These are phyloP conservation scores for Backusella macrospora DNA, from an alignment of 192 early-diverging fungal genomes.

Conservation along the genomic window DNA sequence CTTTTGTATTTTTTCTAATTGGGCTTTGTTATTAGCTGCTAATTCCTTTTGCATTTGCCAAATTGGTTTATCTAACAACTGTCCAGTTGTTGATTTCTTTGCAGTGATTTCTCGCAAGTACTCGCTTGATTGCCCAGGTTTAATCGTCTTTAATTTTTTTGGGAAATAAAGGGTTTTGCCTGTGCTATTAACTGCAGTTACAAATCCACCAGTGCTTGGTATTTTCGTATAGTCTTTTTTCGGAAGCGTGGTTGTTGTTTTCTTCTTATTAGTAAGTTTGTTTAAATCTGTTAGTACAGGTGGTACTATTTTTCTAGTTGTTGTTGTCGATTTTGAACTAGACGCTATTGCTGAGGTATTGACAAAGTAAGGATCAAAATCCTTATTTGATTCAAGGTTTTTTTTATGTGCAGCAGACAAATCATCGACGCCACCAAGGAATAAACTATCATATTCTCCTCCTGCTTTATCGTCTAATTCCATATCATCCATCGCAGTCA, in stretches of 20 bases:
- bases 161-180: slow-evolving; percentile 50
- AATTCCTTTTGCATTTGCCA: slow-evolving; percentile 28
- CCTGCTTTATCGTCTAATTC: not conserved
- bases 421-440: not conserved
- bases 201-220: slow-evolving; percentile 45
- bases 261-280: not conserved
- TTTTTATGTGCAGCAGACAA: not conserved
- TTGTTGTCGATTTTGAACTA: not conserved
- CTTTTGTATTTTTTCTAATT: slow-evolving; percentile 21
- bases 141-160: slow-evolving; percentile 31
- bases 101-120: not conserved
- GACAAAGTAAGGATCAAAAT: not conserved
- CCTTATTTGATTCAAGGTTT: not conserved
- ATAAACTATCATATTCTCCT: not conserved
- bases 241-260: not conserved
- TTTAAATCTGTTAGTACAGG: too few relatives aligned
- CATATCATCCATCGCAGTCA: slow-evolving; percentile 17
- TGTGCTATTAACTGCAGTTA: slow-evolving; percentile 36
- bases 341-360: not conserved
- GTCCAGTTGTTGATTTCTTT: not conserved
- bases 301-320: not conserved
- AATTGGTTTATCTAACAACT: slow-evolving; percentile 25
- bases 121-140: slow-evolving; percentile 11
- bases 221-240: slow-evolving; percentile 41
- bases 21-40: not conserved